Evolutionary conservation across 2,329 filamentous ascomycete species (phyloP).

Genomic region (Lachnellula arida): DNA sequence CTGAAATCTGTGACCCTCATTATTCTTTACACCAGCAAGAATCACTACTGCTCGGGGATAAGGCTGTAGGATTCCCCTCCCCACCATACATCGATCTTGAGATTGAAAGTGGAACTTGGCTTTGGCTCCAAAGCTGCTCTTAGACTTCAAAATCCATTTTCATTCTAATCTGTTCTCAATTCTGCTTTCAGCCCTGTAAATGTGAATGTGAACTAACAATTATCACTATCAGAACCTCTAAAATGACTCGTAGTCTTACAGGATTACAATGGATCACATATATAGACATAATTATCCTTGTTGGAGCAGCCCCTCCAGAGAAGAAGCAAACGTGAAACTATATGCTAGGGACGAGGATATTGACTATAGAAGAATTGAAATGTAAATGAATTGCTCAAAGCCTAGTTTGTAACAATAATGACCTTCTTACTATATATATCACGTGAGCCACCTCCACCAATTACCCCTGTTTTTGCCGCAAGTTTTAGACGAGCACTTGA

Average conservation of each 20-base stretch:
- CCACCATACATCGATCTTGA: neutral
- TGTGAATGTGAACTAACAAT: conserved; percentile 13
- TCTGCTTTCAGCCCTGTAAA: neutral
- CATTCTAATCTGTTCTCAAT: neutral
- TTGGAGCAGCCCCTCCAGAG: conserved; percentile 42
- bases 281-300: too few species aligned
- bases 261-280: too few species aligned
- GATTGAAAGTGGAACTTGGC: neutral
- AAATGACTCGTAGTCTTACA: conserved; percentile 63
- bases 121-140: neutral
- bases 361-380: too few species aligned
- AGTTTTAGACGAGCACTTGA: neutral
- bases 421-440: neutral
- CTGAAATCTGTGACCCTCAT: neutral
- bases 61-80: neutral
- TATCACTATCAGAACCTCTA: conserved; percentile 21
- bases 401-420: too few species aligned
- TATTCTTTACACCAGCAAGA: neutral
- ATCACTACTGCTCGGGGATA: neutral
- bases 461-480: neutral
- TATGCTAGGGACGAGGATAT: too few species aligned
- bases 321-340: conserved; percentile 19
- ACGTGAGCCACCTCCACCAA: neutral
- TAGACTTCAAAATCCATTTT: neutral
- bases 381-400: too few species aligned